phyloP scores from a whole-genome alignment of 2,329 filamentous ascomycete species.

The Venturia oleaginea region DNA sequence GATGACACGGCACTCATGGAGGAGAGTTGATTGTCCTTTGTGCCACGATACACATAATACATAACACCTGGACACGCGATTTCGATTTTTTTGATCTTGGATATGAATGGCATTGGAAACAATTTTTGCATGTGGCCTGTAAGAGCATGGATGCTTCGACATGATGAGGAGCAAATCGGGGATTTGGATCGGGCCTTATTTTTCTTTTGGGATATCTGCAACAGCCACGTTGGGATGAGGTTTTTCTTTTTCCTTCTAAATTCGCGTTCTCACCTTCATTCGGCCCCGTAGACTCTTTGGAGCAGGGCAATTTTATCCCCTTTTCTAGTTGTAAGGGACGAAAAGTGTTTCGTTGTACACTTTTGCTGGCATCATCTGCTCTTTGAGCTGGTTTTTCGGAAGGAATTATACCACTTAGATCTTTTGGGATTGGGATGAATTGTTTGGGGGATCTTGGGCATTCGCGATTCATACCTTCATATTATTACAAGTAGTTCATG shows the following conservation, averaged over 20 bases:
- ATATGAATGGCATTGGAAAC: not conserved
- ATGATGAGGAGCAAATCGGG: not conserved
- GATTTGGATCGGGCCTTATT: not conserved
- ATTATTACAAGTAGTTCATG: not conserved
- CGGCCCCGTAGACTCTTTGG: not conserved
- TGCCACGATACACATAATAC: not conserved
- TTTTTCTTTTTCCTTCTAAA: not conserved
- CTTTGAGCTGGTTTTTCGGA: not conserved
- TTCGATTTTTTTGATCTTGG: not conserved
- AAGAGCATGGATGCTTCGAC: not conserved
- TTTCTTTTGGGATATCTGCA: constrained; percentile 1
- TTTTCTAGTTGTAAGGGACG: not conserved
- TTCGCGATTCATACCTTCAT: not conserved
- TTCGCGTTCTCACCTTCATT: not conserved
- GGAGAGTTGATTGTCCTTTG: constrained; percentile 25
- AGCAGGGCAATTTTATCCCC: not conserved
- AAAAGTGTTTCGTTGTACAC: not conserved
- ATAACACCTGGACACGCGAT: not conserved
- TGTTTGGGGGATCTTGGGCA: not conserved
- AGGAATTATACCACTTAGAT: not conserved
- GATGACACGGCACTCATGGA: constrained; percentile 57
- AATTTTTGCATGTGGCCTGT: not conserved
- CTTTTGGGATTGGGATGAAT: not conserved
- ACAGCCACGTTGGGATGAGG: not conserved
- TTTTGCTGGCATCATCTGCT: not conserved